A percentile compares a stretch with the other conserved stretches of the same genome.
Evolutionary conservation across 768 basidiomycete species (phyloP).

Genomic region (Phlegmacium glaucopus): DNA sequence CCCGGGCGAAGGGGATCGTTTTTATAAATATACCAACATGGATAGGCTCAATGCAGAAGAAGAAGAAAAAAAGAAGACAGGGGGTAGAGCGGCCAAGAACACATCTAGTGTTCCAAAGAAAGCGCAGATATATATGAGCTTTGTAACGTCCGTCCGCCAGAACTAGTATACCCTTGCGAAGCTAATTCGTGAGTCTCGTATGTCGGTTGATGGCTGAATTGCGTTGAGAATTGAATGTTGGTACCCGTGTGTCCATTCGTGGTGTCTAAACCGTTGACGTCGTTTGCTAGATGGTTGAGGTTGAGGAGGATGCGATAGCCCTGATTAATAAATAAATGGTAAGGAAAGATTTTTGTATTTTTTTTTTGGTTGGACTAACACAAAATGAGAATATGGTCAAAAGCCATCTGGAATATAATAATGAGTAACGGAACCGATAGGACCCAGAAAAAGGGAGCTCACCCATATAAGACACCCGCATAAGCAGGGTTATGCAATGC

Average conservation of each 20-base stretch:
- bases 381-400: conserved; percentile 32
- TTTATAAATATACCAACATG: too few relatives aligned
- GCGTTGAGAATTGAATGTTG: conserved; percentile 27
- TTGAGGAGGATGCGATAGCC: conserved; percentile 37
- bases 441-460: conserved; percentile 3
- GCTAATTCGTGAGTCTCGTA: conserved; percentile 23
- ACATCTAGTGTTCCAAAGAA: conserved; percentile 1
- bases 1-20: too few relatives aligned
- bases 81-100: too few relatives aligned
- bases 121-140: conserved; percentile 10
- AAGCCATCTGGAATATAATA: conserved; percentile 25
- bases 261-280: conserved; percentile 7
- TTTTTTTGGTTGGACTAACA: conserved; percentile 14
- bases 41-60: too few relatives aligned
- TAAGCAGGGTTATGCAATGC: conserved; percentile 22
- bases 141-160: conserved; percentile 6
- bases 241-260: conserved; percentile 22
- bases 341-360: background rate
- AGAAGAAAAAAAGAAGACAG: too few relatives aligned
- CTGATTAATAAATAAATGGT: conserved; percentile 11
- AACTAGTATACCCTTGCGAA: background rate
- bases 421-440: background rate
- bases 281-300: conserved; percentile 23
- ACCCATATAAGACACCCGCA: conserved; percentile 30
- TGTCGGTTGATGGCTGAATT: conserved; percentile 1